Evolutionary conservation across 352 stramenopile genomes (phyloP), one percentile per base, ranked within the genome.

Genomic region (Stephanocyclus meneghinianus): DNA sequence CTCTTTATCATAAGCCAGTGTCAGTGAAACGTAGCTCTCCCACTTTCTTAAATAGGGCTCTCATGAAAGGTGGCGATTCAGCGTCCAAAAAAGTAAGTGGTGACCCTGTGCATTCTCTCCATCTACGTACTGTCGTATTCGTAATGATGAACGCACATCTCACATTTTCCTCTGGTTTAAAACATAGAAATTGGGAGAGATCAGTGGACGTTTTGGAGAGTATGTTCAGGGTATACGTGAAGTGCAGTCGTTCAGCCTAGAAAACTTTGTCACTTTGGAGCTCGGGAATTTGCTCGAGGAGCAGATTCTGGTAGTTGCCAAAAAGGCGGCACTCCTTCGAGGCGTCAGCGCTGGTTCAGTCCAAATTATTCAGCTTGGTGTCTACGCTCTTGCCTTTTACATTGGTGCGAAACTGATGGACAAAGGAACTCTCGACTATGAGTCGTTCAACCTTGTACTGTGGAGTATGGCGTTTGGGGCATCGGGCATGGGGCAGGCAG

Each of bases 381-480:
- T 87, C 7, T 74, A 91, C 8, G 75, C 85, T 9, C 86, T 95
- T 37, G 72, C 93, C 11, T 93, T 93, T 74, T 94, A 87, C 64
- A 76, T 94, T 45, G 87, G 91, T 15, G 87, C 85, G 2, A 84
- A 85, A 48, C 79, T 81, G 44, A 84, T 94, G 21, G 80, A 84
- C 10, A 42, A 90, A 40, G 76, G 72, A 11, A 78, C 77, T 2
- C 79, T 94, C 29, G 51, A 47, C 13, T 94, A 93, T 30, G 70
- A 86, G 11, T 80, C 80, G 87, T 69, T 78, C 61, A 70, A 74
- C 44, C 57, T 65, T 15, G 65, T 65, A 3, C 21, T 66, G 45
- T 78, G 74, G 69, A 62, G 15, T 40, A 82, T 95, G 63, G 86
- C 92, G 72, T 85, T 91, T 44, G 87, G 77, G 66, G 76, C 84